Base-by-base conservation (phyloP, 805 yeast genomes). In the Starmerella bombi region DNA sequence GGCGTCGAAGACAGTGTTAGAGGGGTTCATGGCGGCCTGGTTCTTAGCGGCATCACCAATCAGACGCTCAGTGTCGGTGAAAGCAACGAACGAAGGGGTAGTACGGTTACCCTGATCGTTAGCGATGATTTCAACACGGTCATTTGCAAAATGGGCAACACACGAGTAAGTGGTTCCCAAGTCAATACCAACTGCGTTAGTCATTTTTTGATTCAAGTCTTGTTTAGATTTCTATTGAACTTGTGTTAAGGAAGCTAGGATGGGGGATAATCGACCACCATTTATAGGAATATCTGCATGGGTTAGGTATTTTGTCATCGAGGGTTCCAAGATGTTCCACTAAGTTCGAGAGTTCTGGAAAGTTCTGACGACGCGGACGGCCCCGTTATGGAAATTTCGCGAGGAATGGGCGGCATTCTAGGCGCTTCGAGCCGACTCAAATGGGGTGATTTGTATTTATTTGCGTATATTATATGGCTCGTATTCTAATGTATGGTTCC, bases 21-120 rank as follows among this genome's bases (percentile, higher is more conserved):
- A 53, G 40, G 96, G 96, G 69, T 88, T 88, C 77, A 86, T 81
- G 51, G 96, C 94, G 42, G 94, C 94, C 70, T 88, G 96, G 67
- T 88, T 86, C 77, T 88, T 88, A 46, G 96, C 97, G 54, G 96
- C 94, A 67, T 85, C 95, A 65, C 95, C 95, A 55, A 85, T 85
- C 57, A 85, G 72, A 69, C 95, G 80, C 69, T 88, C 97, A 31
- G 86, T 73, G 60, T 84, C 95, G 23, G 94, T 84, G 75, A 86
- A 86, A 38, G 94, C 95, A 48, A 88, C 96, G 62, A 81, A 86
- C 27, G 96, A 85, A 28, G 96, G 96, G 16, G 96, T 86, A 48
- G 94, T 88, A 72, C 96, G 81, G 74, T 88, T 86, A 71, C 97
- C 97, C 70, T 88, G 96, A 64, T 86, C 95, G 60, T 86, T 86